Base-by-base conservation (phyloP, 345 rosid species). In the Leavenworthia alabamica region DNA sequence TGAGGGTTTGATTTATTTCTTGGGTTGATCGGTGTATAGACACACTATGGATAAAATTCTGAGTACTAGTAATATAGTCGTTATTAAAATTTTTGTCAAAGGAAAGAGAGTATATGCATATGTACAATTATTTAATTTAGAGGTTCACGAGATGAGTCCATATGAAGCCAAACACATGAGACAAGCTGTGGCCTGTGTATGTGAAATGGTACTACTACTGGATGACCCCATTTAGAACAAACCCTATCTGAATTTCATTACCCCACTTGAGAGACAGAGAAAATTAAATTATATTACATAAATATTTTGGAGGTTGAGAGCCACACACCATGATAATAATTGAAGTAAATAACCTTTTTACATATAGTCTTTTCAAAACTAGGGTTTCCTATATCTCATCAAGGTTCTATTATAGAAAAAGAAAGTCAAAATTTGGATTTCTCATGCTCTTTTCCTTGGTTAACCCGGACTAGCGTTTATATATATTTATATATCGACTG, bases 91-190 rank as follows among this genome's bases (percentile, higher is more conserved):
- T 51, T 46, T n/a, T n/a, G n/a, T n/a, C n/a, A n/a, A n/a, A 32
- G 59, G 41, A 16, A 42, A 49, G 11, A 50, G 39, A 54, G 36
- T 17, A 11, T 37, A 31, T 29, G 33, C 31, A 58, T 10, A n/a
- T 23, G 6, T 54, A 17, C 32, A 14, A 43, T 19, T 32, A 40
- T 27, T 46, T 37, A 14, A 64, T 64, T 44, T 48, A 32, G 75
- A 65, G 75, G 75, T 72, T 72, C 75, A 64, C 75, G 75, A 64
- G 75, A 72, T 72, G 75, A 72, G 64, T 50, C 65, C 64, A 70
- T 56, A 48, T 40, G 22, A 55, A 70, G 56, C 68, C 57, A 71
- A 71, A 71, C 64, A 71, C 17, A 71, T 40, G 70, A 56, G 75
- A 71, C 75, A 63, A 71, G 57, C 8, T 29, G 64, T 55, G 44